Conservation (phyloP, 2,329 filamentous ascomycete species). For the Fusarium xylarioides region DNA sequence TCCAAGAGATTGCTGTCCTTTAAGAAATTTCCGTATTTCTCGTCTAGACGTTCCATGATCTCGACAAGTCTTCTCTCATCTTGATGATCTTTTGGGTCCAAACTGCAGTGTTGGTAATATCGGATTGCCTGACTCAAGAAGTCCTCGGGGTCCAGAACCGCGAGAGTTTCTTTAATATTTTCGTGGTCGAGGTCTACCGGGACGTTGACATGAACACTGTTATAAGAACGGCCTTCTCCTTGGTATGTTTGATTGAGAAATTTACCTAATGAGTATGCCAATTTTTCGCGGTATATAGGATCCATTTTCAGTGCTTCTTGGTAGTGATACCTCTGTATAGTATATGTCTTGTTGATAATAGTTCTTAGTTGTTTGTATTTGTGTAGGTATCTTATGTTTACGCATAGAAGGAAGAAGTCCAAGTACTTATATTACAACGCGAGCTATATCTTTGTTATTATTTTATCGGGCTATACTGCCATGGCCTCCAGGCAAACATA, state of each 20-base stretch:
- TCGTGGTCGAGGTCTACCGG: background rate
- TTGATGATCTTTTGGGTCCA: too few relatives aligned
- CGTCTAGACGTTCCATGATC: background rate
- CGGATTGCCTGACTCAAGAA: background rate
- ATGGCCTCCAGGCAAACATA: background rate
- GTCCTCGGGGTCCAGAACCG: background rate
- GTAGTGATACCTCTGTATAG: background rate
- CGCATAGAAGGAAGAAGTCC: rapidly evolving
- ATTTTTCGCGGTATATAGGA: rapidly evolving
- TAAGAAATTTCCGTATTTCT: too few relatives aligned
- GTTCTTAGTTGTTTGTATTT: rapidly evolving
- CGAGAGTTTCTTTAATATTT: background rate
- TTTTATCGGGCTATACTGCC: background rate
- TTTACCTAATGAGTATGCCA: rapidly evolving
- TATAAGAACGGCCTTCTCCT: background rate
- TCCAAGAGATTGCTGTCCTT: background rate
- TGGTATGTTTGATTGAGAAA: background rate
- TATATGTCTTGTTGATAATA: background rate
- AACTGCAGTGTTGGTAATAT: background rate
- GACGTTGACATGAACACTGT: background rate
- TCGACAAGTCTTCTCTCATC: background rate
- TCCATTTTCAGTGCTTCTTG: background rate
- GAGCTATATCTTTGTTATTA: background rate
- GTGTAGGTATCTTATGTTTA: rapidly evolving
- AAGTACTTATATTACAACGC: rapidly evolving